Evolutionary conservation across 441 rosid species (phyloP).

Genomic region (Hypseocharis bilobata): DNA sequence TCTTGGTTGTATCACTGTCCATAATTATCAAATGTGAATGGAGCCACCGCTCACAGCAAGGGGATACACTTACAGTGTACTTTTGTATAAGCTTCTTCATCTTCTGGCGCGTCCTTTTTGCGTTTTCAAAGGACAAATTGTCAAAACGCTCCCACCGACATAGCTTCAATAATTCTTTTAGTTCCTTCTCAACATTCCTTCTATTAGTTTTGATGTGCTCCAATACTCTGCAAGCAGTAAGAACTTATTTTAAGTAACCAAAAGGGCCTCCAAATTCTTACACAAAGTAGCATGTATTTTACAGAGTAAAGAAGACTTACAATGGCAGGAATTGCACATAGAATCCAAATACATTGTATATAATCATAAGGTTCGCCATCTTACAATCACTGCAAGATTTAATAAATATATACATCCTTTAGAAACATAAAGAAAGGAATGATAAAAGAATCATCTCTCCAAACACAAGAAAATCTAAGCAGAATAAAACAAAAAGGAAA

Average conservation of each 20-base stretch:
- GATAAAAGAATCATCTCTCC: neutral
- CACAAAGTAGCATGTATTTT: slow-evolving; percentile 9
- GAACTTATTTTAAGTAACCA: slow-evolving; percentile 20
- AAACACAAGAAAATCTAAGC: neutral
- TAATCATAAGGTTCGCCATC: slow-evolving; percentile 47
- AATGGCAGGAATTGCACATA: slow-evolving; percentile 74
- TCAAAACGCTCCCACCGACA: slow-evolving; percentile 77
- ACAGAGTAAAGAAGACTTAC: slow-evolving; percentile 34
- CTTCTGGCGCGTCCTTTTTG: slow-evolving; percentile 66
- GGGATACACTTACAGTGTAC: slow-evolving; percentile 52
- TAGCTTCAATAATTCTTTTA: slow-evolving; percentile 59
- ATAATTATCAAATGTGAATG: neutral
- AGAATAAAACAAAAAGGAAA: neutral
- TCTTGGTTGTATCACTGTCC: neutral
- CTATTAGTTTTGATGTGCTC: slow-evolving; percentile 51
- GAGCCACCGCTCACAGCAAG: neutral
- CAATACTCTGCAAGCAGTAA: slow-evolving; percentile 44
- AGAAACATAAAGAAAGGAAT: slow-evolving; percentile 11
- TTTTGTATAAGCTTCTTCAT: slow-evolving; percentile 66
- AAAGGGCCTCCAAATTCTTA: slow-evolving; percentile 13
- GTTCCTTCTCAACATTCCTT: slow-evolving; percentile 47
- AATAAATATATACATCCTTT: neutral
- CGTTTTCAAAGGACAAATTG: slow-evolving; percentile 45
- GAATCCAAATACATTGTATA: slow-evolving; percentile 82
- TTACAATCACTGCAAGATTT: slow-evolving; percentile 46